Base-by-base conservation (phyloP, 2,329 filamentous ascomycete genomes). In the Exophiala lecanii-corni region DNA sequence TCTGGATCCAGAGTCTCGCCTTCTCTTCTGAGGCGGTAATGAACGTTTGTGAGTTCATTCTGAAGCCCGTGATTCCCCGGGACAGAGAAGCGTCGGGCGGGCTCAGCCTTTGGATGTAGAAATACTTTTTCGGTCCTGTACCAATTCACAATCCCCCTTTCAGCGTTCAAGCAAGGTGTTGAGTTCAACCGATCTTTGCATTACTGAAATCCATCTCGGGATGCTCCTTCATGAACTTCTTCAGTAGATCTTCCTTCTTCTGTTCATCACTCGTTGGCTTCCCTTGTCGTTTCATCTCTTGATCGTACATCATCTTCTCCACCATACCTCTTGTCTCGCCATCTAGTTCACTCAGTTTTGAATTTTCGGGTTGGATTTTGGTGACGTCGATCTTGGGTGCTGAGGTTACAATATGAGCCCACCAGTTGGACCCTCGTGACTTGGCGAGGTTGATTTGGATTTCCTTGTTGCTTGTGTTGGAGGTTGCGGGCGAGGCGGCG, bases 221-320 rank as follows among this genome's bases (percentile, higher is more conserved):
- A 66, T 84, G 80, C 59, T 95, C 81, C 38, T 72, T 73, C 78
- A 96, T 84, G 70, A 98, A 97, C 72, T 94, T 88, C 70, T 86
- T 85, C 62, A 98, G 70, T 58, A 98, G 83, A 43, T 98, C 91
- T 62, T 81, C 69, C 78, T 97, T 97, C 75, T 89, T 87, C 76
- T 94, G 82, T 72, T 98, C 92, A 55, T 97, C 92, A 54, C 87
- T 94, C 9, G 84, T 89, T 35, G 89, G 87, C 66, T 84, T 76
- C 3, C 92, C 92, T 66, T 78, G 73, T 72, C 97, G 89, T 79
- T 98, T 98, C 72, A 97, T 89, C 55, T 86, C 76, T 75, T 98
- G 92, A 71, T 98, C 92, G 60, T 78, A 98, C 92, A 98, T 98
- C 92, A 98, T 98, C 79, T 98, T 98, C 80, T 98, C 92, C 33